Conservation (phyloP, 306 rosid genomes). For the Quercus dentata region DNA sequence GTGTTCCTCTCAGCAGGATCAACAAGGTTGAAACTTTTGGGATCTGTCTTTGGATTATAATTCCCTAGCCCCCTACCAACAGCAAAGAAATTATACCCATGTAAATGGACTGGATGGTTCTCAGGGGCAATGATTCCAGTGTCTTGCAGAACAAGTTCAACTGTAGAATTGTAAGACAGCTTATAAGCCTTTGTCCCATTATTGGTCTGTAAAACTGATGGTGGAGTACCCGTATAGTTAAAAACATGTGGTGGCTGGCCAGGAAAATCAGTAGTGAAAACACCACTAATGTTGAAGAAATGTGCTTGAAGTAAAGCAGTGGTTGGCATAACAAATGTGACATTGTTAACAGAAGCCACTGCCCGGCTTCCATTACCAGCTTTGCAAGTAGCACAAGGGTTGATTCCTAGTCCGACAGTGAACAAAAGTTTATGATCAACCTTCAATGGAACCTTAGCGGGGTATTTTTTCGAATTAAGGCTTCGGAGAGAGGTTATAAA, state of each 20-base stretch:
- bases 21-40: constrained; percentile 53
- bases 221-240: constrained; percentile 50
- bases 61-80: constrained; percentile 73
- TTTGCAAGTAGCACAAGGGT: constrained; percentile 66
- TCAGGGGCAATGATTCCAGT: constrained; percentile 67
- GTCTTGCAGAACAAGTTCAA: constrained; percentile 68
- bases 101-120: constrained; percentile 83
- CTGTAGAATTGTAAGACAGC: constrained; percentile 53
- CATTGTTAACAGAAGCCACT: constrained; percentile 67
- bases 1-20: constrained; percentile 95
- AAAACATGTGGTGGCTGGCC: constrained; percentile 51
- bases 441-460: constrained; percentile 58
- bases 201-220: constrained; percentile 35
- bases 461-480: constrained; percentile 68
- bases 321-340: constrained; percentile 77
- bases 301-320: constrained; percentile 79
- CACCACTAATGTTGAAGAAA: constrained; percentile 56
- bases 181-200: constrained; percentile 57
- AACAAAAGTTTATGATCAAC: constrained; percentile 61
- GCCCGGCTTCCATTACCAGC: constrained; percentile 78
- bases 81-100: constrained; percentile 76
- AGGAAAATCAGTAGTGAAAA: constrained; percentile 78
- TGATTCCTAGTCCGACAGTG: constrained; percentile 63
- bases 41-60: constrained; percentile 48
- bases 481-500: constrained; percentile 50